These are phyloP conservation scores for Eucalyptus camaldulensis DNA, from an alignment of 345 rosid species.

Conservation along the genomic window DNA sequence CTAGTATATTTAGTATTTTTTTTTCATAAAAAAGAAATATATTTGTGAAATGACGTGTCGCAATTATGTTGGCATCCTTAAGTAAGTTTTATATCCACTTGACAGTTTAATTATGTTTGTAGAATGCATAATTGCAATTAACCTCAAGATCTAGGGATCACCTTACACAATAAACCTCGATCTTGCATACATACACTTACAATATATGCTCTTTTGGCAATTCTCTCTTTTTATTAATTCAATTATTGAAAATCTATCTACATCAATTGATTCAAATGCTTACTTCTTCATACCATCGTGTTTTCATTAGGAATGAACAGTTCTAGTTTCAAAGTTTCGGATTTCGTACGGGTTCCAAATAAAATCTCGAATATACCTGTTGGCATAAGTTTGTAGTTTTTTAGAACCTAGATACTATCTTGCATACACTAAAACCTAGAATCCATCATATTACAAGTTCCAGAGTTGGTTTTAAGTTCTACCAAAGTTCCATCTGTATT, in stretches of 20 bases:
- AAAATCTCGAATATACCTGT: no score
- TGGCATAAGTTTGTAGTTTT: no score
- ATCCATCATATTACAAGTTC: no score
- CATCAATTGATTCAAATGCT: background rate
- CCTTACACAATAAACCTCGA: background rate
- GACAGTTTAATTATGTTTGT: background rate
- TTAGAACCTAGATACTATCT: no score
- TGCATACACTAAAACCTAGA: no score
- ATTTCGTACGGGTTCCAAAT: fast-evolving
- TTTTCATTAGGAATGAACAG: no score
- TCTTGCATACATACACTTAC: background rate
- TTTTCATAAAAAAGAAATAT: background rate
- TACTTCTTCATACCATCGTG: background rate
- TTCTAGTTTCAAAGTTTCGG: no score
- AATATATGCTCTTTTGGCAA: background rate
- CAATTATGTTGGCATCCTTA: background rate
- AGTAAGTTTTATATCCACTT: background rate
- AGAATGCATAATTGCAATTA: background rate
- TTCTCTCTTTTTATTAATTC: background rate
- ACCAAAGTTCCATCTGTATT: fast-evolving
- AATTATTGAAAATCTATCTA: background rate
- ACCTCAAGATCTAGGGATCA: background rate
- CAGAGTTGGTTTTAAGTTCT: no score
- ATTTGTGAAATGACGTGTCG: background rate
- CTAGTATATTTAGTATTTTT: background rate